A percentile compares a stretch with the other conserved stretches of the same genome.
phyloP scores from a whole-genome alignment of 306 rosid species.

The Cucumis melo region DNA sequence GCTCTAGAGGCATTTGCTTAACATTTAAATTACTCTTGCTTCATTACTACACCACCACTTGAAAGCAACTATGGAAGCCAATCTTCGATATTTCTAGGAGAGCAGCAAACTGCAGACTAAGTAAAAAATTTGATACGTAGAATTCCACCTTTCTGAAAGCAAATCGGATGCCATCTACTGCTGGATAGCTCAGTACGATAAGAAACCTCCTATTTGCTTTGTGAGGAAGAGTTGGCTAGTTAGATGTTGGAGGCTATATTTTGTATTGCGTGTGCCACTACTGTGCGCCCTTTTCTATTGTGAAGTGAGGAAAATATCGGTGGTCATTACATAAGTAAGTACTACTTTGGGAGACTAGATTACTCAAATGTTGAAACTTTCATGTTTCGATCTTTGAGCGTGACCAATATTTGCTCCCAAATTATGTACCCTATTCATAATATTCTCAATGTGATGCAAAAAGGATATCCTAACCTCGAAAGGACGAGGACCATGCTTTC shows the following conservation, averaged over 20 bases:
- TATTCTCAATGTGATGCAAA: not conserved
- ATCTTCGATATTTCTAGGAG: not conserved
- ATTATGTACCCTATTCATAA: not conserved
- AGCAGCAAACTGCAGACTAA: no score
- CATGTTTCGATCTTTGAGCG: not conserved
- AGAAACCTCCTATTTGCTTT: not conserved
- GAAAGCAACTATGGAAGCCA: not conserved
- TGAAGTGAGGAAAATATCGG: not conserved
- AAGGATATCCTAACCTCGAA: not conserved
- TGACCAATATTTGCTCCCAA: not conserved
- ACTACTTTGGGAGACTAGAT: no score
- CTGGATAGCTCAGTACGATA: not conserved
- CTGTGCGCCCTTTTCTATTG: not conserved
- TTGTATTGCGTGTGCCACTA: not conserved
- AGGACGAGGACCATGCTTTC: no score
- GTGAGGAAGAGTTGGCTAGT: not conserved
- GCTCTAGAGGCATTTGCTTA: not conserved
- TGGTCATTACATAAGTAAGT: not conserved
- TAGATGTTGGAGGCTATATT: not conserved
- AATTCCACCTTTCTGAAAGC: no score
- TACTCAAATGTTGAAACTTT: not conserved
- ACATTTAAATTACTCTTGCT: not conserved
- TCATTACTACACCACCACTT: not conserved
- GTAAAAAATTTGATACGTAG: no score
- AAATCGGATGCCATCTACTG: not conserved